Conservation (phyloP, 2,329 filamentous ascomycete species). For the Talaromyces atroroseus region DNA sequence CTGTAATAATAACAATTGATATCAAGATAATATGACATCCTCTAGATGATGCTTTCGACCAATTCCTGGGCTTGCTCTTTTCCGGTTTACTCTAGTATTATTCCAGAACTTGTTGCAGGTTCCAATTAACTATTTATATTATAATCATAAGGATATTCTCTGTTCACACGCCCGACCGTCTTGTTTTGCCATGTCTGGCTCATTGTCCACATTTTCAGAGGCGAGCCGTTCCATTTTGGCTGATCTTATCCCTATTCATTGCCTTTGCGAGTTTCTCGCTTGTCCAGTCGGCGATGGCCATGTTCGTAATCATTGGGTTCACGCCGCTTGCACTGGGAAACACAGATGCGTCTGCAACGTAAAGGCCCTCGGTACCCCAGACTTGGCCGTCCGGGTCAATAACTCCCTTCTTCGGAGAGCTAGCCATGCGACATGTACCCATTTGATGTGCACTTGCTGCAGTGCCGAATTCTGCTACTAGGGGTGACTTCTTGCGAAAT, state of each 20-base stretch:
- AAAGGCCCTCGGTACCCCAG: constrained; percentile 43
- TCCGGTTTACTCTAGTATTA: too few relatives aligned
- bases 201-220: not conserved
- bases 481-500: constrained; percentile 42
- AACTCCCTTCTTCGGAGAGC: constrained; percentile 35
- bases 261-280: constrained; percentile 35
- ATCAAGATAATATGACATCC: too few relatives aligned
- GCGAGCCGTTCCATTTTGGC: constrained; percentile 6
- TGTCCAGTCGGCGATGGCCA: constrained; percentile 46
- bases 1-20: too few relatives aligned
- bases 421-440: constrained; percentile 47
- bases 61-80: too few relatives aligned
- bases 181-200: not conserved
- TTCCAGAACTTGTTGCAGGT: too few relatives aligned
- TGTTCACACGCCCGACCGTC: not conserved
- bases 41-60: too few relatives aligned
- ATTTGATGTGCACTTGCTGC: constrained; percentile 49
- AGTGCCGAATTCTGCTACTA: constrained; percentile 39
- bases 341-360: constrained; percentile 46
- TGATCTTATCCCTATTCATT: constrained; percentile 19
- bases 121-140: too few relatives aligned
- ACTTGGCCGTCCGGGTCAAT: constrained; percentile 43
- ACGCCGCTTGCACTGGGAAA: constrained; percentile 49
- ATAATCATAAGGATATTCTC: too few relatives aligned
- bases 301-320: constrained; percentile 49